A percentile compares a stretch with the other conserved stretches of the same genome.
Conservation (phyloP, 2,329 filamentous ascomycete genomes). For the Arthrobotrys pseudoclavata region DNA sequence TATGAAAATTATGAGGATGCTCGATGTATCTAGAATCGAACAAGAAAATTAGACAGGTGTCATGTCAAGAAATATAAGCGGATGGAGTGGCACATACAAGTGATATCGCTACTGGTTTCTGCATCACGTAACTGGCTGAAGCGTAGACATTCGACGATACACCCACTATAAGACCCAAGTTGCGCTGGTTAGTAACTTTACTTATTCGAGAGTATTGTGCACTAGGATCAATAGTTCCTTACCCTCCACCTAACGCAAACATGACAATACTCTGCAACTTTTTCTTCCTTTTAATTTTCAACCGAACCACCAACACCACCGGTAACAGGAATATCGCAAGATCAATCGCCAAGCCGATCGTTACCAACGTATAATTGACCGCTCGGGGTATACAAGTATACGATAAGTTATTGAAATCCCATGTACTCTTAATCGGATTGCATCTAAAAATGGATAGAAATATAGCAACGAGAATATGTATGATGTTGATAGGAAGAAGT, state of each 20-base stretch:
- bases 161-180: conserved; percentile 1
- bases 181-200: background rate
- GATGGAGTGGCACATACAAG: conserved; percentile 10
- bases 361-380: conserved; percentile 8
- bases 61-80: background rate
- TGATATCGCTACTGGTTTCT: conserved; percentile 25
- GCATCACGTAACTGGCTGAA: conserved; percentile 20
- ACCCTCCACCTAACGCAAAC: conserved; percentile 42
- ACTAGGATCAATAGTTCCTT: background rate
- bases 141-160: conserved; percentile 32
- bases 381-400: conserved; percentile 23
- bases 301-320: conserved; percentile 20
- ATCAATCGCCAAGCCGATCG: conserved; percentile 34
- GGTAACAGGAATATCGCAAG: conserved; percentile 35
- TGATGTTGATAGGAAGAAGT: conserved; percentile 25
- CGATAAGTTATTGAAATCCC: background rate
- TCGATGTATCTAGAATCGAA: conserved; percentile 11
- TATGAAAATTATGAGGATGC: conserved; percentile 19
- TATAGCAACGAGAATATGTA: conserved; percentile 24
- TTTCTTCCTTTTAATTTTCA: conserved; percentile 27
- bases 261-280: conserved; percentile 40
- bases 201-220: background rate
- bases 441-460: conserved; percentile 27
- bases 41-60: background rate
- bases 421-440: conserved; percentile 8